These are phyloP conservation scores for Neurospora sp. DNA, from an alignment of 495 filamentous ascomycete species.

Conservation along the genomic window DNA sequence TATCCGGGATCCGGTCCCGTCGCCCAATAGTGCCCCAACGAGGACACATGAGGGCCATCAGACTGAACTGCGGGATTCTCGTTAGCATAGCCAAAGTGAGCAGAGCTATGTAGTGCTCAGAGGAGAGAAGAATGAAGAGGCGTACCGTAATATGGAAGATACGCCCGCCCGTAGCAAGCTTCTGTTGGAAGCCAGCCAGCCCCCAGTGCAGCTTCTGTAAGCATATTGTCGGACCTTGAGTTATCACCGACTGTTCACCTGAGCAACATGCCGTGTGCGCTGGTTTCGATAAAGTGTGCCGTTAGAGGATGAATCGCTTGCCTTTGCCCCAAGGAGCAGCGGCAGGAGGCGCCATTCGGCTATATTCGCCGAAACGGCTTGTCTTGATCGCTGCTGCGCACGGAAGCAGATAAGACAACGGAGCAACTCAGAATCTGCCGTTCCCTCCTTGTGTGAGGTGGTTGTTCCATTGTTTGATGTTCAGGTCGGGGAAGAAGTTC, in stretches of 20 bases:
- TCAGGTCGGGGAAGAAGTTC: neutral
- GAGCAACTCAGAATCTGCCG: neutral
- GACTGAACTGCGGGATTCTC: neutral
- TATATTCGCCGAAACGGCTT: neutral
- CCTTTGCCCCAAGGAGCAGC: neutral
- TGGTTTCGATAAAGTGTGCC: neutral
- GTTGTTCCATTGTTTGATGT: neutral
- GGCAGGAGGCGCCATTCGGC: neutral
- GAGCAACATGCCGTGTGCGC: neutral
- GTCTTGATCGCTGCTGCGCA: neutral
- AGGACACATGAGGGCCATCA: neutral
- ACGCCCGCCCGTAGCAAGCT: neutral
- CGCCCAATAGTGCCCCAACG: neutral
- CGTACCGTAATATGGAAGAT: neutral
- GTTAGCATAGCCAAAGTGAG: neutral
- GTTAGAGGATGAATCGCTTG: neutral
- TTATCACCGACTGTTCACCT: conserved; percentile 1
- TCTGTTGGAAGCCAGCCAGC: neutral
- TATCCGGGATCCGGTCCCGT: neutral
- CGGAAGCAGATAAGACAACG: neutral
- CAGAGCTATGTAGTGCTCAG: neutral
- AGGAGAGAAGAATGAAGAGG: neutral
- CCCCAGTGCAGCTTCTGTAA: neutral
- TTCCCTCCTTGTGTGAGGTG: no score
- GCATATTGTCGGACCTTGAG: neutral